These are phyloP conservation scores for Biscogniauxia mediterranea DNA, from an alignment of 2,329 filamentous ascomycete species.

Conservation along the genomic window DNA sequence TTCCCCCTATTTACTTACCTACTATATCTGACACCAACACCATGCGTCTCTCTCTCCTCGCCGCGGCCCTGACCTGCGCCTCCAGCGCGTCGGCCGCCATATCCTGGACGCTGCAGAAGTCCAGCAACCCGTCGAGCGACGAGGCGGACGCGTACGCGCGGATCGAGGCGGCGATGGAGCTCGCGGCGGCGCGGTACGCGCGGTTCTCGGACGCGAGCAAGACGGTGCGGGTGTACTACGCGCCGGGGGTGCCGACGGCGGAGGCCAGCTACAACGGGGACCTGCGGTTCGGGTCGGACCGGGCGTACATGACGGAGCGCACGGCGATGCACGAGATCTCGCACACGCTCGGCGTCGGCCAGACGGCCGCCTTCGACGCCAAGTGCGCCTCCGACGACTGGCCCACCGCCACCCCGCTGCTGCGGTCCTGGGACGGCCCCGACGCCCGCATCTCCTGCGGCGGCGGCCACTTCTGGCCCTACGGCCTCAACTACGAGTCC, in stretches of 20 bases:
- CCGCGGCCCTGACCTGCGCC: conserved; percentile 30
- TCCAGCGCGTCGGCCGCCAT: conserved; percentile 37
- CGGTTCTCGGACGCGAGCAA: conserved; percentile 37
- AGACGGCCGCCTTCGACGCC: conserved; percentile 39
- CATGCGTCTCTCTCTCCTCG: conserved; percentile 37
- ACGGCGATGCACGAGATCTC: conserved; percentile 40
- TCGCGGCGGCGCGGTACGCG: conserved; percentile 41
- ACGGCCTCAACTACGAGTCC: conserved; percentile 41
- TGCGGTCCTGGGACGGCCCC: conserved; percentile 41
- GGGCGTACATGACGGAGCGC: conserved; percentile 47
- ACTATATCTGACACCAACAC: conserved; percentile 6
- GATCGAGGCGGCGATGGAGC: conserved; percentile 43
- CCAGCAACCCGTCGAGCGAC: conserved; percentile 40
- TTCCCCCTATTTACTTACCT: no score
- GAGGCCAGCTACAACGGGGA: conserved; percentile 46
- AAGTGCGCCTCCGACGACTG: conserved; percentile 41
- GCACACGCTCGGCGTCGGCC: conserved; percentile 47
- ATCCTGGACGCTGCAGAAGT: conserved; percentile 38
- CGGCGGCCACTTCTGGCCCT: conserved; percentile 40
- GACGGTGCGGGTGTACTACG: conserved; percentile 40
- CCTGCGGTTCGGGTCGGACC: conserved; percentile 45
- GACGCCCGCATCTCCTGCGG: conserved; percentile 33
- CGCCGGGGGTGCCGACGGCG: conserved; percentile 43
- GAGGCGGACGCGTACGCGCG: conserved; percentile 42
- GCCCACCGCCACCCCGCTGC: conserved; percentile 39